Base-by-base conservation (phyloP, 176 grass and related monocot genomes). In the Saccharum spontaneum region DNA sequence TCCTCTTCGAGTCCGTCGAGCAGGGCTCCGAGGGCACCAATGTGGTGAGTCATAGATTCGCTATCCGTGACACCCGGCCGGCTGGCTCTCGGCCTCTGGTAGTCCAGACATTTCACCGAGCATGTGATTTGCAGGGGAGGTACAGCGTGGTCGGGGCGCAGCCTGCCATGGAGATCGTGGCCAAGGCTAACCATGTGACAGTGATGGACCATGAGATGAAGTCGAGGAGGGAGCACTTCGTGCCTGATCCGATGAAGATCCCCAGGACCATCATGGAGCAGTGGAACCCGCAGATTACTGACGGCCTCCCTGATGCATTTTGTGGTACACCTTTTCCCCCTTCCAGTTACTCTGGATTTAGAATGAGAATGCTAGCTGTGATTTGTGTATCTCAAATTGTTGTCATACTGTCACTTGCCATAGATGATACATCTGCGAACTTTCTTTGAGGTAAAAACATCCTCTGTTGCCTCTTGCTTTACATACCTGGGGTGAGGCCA, bases 1-100 rank as follows among this genome's bases (percentile, higher is more conserved):
- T 98, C 83, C 91, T 98, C 28, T 98, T 98, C 20, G 95, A 98
- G 80, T 92, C 95, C 10, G 95, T 98, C 8, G 95, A 98, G 87
- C 95, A 98, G 90, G 93, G 91, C 41, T 59, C 79, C 55, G 78
- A 88, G 55, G 95, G 95, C 61, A 98, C 91, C 62, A 98, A 95
- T 80, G 90, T 95, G 77, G 95, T 98, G 59, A 30, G 75, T 50
- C 7, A 17, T 2, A 5, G 13, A 74, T 74, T 74, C 71, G 24
- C 15, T 14, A 38, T 23, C 62, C 48, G 66, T 69, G 15, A 49
- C 20, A 63, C 34, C 45, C 67, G n/a, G 1, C n/a, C 55, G 16
- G 16, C 5, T 3, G 45, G 6, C 10, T 31, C 13, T n/a, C 71
- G 22, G 14, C 15, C 36, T 55, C n/a, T 12, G 8, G 6, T 4